Percentiles rank a stretch among this genome's conserved stretches.
Evolutionary conservation across 1,284 basidiomycete species (phyloP).

Genomic region (Mycosarcoma mackinlayi): DNA sequence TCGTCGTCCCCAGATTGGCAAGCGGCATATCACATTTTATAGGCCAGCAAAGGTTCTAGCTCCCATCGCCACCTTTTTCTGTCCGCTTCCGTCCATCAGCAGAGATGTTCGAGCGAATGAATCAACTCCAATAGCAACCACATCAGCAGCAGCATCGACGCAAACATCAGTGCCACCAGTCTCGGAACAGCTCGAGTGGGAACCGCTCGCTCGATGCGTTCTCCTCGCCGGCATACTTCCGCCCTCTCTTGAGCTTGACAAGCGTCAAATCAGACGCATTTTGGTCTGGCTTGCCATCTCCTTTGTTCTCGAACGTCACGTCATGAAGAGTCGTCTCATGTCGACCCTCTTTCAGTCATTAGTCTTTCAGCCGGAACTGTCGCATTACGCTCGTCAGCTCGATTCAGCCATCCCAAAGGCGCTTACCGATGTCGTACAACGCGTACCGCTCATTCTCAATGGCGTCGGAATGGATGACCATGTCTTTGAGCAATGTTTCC

Average conservation of each 20-base stretch:
- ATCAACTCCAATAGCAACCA: neutral
- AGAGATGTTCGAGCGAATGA: neutral
- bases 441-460: constrained; percentile 22
- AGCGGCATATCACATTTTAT: constrained; percentile 17
- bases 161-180: neutral
- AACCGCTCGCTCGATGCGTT: constrained; percentile 7
- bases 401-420: constrained; percentile 6
- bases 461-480: constrained; percentile 20
- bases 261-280: constrained; percentile 18
- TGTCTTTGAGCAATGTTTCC: constrained; percentile 29
- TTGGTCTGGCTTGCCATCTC: constrained; percentile 30
- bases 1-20: neutral
- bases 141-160: too few species aligned
- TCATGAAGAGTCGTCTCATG: constrained; percentile 6
- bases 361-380: neutral
- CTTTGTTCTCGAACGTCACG: constrained; percentile 19
- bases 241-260: constrained; percentile 17
- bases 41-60: constrained; percentile 15
- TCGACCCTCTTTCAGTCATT: constrained; percentile 17
- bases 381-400: constrained; percentile 5
- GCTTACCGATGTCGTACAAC: constrained; percentile 11
- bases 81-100: constrained; percentile 6
- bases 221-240: constrained; percentile 22
- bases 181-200: constrained; percentile 11
- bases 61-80: constrained; percentile 12